Evolutionary conservation across 2,329 filamentous ascomycete genomes (phyloP).

Genomic region (Emericellopsis cladophorae): DNA sequence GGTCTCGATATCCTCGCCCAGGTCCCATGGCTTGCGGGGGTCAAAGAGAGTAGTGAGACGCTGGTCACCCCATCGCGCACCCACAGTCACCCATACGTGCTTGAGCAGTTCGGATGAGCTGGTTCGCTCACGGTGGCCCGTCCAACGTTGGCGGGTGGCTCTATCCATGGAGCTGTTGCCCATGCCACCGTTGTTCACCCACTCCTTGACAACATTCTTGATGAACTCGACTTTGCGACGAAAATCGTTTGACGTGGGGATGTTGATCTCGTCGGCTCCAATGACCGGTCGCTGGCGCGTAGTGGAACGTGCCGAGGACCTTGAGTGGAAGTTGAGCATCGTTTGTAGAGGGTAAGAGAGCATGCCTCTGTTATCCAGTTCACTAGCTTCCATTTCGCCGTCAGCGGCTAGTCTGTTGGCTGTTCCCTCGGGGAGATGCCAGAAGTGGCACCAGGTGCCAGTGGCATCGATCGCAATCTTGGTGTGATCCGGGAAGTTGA

Average conservation of each 20-base stretch:
- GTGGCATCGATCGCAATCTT: conserved; percentile 68
- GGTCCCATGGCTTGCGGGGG: conserved; percentile 35
- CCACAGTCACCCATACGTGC: conserved; percentile 57
- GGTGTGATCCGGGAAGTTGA: conserved; percentile 82
- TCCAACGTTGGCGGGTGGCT: conserved; percentile 43
- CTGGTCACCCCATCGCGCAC: conserved; percentile 47
- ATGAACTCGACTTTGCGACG: conserved; percentile 65
- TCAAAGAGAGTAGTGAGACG: conserved; percentile 43
- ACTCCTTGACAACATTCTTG: conserved; percentile 53
- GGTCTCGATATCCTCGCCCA: conserved; percentile 38
- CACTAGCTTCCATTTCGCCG: conserved; percentile 57
- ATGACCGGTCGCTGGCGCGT: conserved; percentile 47
- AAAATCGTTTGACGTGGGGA: conserved; percentile 62
- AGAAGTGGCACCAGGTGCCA: conserved; percentile 67
- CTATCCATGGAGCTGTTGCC: conserved; percentile 51
- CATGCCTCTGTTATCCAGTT: conserved; percentile 57
- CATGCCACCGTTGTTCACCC: conserved; percentile 56
- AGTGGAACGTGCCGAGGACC: conserved; percentile 25
- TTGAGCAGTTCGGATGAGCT: conserved; percentile 39
- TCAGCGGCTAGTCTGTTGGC: conserved; percentile 50
- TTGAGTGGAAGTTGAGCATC: conserved; percentile 53
- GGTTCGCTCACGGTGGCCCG: conserved; percentile 42
- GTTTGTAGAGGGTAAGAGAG: conserved; percentile 62
- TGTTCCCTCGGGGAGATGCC: conserved; percentile 61
- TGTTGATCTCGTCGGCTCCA: conserved; percentile 44